Conservation (phyloP, 768 basidiomycete genomes). For the Boletus tylopilopsis region DNA sequence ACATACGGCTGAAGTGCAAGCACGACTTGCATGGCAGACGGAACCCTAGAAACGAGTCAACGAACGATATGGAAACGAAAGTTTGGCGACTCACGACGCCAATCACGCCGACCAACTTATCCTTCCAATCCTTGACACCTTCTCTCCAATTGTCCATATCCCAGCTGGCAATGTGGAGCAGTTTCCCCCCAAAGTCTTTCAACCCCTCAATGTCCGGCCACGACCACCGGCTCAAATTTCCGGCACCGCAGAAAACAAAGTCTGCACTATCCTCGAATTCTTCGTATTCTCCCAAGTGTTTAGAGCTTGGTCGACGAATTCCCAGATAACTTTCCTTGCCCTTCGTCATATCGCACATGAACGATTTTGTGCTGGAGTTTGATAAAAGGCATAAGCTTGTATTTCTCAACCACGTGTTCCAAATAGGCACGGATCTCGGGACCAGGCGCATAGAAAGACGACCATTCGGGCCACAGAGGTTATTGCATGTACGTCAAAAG, state of each 20-base stretch:
- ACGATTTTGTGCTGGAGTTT: conserved; percentile 53
- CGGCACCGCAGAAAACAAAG: conserved; percentile 53
- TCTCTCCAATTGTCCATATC: conserved; percentile 51
- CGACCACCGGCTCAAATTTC: conserved; percentile 52
- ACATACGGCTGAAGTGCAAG: conserved; percentile 54
- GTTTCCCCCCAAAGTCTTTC: conserved; percentile 51
- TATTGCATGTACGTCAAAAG: neutral
- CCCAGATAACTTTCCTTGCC: conserved; percentile 51
- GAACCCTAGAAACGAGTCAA: conserved; percentile 40
- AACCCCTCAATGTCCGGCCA: conserved; percentile 67
- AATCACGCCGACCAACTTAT: conserved; percentile 54
- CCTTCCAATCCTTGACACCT: conserved; percentile 44
- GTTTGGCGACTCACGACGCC: conserved; percentile 46
- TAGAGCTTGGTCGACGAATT: conserved; percentile 34
- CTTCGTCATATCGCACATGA: conserved; percentile 47
- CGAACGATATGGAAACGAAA: neutral
- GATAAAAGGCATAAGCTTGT: conserved; percentile 50
- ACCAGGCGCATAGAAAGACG: conserved; percentile 56
- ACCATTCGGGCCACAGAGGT: conserved; percentile 50
- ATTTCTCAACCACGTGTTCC: conserved; percentile 51
- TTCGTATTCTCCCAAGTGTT: conserved; percentile 29
- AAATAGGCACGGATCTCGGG: conserved; percentile 57
- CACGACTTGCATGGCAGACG: conserved; percentile 59
- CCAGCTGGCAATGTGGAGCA: conserved; percentile 64
- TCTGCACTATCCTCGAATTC: conserved; percentile 54